phyloP scores from a whole-genome alignment of 345 rosid species.

The Gossypium ekmanianum region DNA sequence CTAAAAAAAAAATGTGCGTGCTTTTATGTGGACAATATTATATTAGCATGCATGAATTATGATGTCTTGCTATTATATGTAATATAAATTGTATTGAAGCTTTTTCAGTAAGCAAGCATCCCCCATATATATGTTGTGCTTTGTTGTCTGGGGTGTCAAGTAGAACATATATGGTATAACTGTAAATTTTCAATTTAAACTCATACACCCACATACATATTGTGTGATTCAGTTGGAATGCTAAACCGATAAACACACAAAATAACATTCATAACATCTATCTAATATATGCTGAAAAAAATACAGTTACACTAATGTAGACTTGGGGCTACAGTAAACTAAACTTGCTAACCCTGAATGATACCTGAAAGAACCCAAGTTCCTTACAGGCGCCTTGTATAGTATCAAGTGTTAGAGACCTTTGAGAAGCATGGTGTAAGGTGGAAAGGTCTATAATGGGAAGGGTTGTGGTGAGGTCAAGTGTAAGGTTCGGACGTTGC shows the following conservation, averaged over 20 bases:
- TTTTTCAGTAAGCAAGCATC: not conserved
- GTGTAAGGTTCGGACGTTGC: slow-evolving; percentile 18
- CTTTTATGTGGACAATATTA: slow-evolving; percentile 1
- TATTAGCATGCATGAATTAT: not conserved
- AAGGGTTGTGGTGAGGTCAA: slow-evolving; percentile 16
- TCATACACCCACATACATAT: not conserved
- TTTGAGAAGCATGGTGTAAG: slow-evolving; percentile 24
- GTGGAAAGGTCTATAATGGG: slow-evolving; percentile 33
- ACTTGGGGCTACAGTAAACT: not conserved
- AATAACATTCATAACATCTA: not conserved
- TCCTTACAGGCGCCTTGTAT: slow-evolving; percentile 30
- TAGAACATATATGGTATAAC: not conserved
- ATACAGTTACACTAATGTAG: not conserved
- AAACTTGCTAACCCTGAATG: not conserved
- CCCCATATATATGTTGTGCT: not conserved
- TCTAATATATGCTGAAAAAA: not conserved
- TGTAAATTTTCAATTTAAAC: not conserved
- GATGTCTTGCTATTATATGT: not conserved
- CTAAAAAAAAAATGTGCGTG: slow-evolving; percentile 27
- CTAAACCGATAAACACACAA: not conserved
- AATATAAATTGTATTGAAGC: not conserved
- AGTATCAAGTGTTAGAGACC: slow-evolving; percentile 23
- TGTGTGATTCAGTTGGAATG: not conserved
- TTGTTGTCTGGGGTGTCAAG: not conserved
- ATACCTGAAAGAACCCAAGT: slow-evolving; percentile 39